Evolutionary conservation across 1,139 yeast species (phyloP).

Genomic region (Arxiozyma bovina): DNA sequence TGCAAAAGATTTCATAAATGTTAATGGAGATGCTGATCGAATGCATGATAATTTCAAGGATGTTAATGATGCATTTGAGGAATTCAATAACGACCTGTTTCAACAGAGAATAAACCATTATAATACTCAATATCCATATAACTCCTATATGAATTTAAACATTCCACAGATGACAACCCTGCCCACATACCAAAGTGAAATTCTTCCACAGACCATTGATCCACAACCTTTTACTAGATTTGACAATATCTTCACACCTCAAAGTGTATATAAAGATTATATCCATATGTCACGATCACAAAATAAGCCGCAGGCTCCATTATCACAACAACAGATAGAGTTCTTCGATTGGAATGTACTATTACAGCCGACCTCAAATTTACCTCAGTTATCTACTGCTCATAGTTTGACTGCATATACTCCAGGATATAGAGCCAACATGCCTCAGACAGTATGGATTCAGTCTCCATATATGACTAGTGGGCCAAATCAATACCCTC

Average conservation of each 20-base stretch:
- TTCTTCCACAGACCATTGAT: slow-evolving; percentile 9
- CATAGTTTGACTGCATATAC: slow-evolving; percentile 16
- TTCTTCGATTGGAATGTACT: slow-evolving; percentile 15
- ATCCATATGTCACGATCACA: slow-evolving; percentile 5
- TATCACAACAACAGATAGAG: slow-evolving; percentile 9
- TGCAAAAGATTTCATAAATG: not conserved
- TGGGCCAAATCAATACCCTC: slow-evolving; percentile 2
- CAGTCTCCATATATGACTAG: slow-evolving; percentile 8
- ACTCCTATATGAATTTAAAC: slow-evolving; percentile 1
- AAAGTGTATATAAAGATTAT: slow-evolving; percentile 9
- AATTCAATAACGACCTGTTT: not conserved
- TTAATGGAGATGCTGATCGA: not conserved
- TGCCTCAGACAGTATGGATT: slow-evolving; percentile 7
- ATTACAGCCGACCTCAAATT: slow-evolving; percentile 10
- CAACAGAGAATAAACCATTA: not conserved
- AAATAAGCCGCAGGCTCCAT: not conserved
- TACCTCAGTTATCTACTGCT: slow-evolving; percentile 13
- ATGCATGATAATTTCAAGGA: not conserved
- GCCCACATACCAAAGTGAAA: slow-evolving; percentile 5
- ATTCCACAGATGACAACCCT: not conserved
- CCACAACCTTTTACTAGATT: slow-evolving; percentile 8
- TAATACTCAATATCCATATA: slow-evolving; percentile 1
- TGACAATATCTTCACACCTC: slow-evolving; percentile 11
- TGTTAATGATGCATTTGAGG: not conserved
- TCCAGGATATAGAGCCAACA: slow-evolving; percentile 16